Evolutionary conservation across 805 yeast genomes (phyloP), one percentile per base, ranked within the genome.

Genomic region (Cyberlindnera samutprakarnensis): DNA sequence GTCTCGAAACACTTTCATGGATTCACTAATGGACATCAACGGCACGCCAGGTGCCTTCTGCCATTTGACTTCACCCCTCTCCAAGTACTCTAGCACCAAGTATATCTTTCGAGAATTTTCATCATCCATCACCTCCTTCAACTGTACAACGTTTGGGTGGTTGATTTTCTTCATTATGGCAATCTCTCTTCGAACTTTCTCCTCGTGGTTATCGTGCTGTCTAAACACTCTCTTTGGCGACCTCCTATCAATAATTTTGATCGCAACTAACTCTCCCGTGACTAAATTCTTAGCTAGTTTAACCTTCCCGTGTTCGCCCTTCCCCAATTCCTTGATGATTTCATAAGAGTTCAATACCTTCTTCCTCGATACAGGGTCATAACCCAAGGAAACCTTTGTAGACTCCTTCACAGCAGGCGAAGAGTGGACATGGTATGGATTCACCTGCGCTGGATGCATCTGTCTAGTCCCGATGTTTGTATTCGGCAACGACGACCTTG

Each of bases 281-380:
- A 70, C 65, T 33, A 78, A 57, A 52, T 88, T 90, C 38, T 72
- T 72, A 0, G 94, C 98, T 14, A 92, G 66, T 54, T 92, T 92
- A 26, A 92, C 98, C 55, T 86, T 90, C n/a, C 98, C 97, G 58
- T 90, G 97, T 55, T 88, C 95, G n/a, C 98, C 98, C 22, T 83
- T 68, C 9, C 98, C 98, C 18, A 92, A 66, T 59, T 88, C 96
- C 17, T 71, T 67, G 19, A 87, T 59, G 23, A 92, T 83, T 56
- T 92, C 98, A 53, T 88, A 92, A 0, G 94, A 77, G 58, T 92
- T 92, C 39, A 92, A 66, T 22, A 80, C 75, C 52, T 88, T 83
- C 31, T 92, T 72, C 39, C 80, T 77, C 1, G 80, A 75, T 5
- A 81, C 70, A 0, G 97, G 96, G 55, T 92, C 95, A 58, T 85